Evolutionary conservation across 2,329 filamentous ascomycete genomes (phyloP).

Genomic region (Acephala macrosclerotiorum): DNA sequence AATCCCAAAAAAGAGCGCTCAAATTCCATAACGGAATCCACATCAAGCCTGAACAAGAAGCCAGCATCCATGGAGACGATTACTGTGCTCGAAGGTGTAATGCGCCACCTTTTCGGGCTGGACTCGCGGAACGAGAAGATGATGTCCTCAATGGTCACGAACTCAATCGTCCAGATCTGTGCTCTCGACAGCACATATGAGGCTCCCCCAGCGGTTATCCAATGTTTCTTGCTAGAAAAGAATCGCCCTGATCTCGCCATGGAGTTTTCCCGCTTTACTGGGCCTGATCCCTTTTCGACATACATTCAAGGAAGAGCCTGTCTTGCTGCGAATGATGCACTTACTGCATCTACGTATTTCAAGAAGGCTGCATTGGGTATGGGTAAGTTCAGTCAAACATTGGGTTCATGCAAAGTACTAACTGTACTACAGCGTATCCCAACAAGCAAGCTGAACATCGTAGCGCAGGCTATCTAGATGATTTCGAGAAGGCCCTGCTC

Average conservation of each 20-base stretch:
- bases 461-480: constrained; percentile 73
- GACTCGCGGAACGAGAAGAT: constrained; percentile 57
- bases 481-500: constrained; percentile 73
- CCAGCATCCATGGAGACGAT: constrained; percentile 54
- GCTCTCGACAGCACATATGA: constrained; percentile 71
- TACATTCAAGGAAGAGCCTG: constrained; percentile 87
- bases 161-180: constrained; percentile 71
- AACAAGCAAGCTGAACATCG: constrained; percentile 52
- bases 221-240: constrained; percentile 67
- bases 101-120: constrained; percentile 70
- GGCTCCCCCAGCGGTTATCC: constrained; percentile 64
- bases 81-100: constrained; percentile 65
- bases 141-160: constrained; percentile 67
- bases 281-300: constrained; percentile 67
- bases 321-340: constrained; percentile 76
- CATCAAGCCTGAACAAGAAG: constrained; percentile 48
- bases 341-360: constrained; percentile 77
- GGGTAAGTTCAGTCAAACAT: constrained; percentile 62
- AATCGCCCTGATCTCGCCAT: constrained; percentile 66
- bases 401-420: constrained; percentile 19
- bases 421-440: constrained; percentile 35
- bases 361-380: constrained; percentile 83
- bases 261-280: constrained; percentile 63
- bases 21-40: constrained; percentile 40
- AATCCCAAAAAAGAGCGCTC: constrained; percentile 49